Conservation (phyloP, 2,329 filamentous ascomycete species). For the Sporothrix globosa region DNA sequence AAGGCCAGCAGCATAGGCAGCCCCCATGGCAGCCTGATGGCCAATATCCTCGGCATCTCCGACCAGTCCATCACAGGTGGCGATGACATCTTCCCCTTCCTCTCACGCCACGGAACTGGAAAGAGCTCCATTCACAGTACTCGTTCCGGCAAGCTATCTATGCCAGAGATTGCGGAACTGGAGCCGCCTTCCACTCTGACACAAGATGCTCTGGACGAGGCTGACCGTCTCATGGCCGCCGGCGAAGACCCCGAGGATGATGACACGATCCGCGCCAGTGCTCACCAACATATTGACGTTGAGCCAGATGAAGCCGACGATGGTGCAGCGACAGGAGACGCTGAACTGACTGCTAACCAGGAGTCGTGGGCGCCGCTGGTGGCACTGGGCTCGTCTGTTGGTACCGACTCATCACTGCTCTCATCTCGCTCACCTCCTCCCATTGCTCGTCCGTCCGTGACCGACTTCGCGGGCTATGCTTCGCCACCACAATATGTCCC, state of each 20-base stretch:
- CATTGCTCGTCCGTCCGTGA: slow-evolving; percentile 13
- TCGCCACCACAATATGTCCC: not conserved
- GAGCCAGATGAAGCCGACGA: slow-evolving; percentile 31
- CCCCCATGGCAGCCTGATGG: not conserved
- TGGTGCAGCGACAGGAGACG: slow-evolving; percentile 31
- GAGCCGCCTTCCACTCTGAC: slow-evolving; percentile 56
- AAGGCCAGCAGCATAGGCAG: slow-evolving; percentile 49
- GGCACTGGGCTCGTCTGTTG: slow-evolving; percentile 32
- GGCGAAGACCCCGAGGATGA: slow-evolving; percentile 45
- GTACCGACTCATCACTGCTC: slow-evolving; percentile 26
- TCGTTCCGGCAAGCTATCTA: slow-evolving; percentile 54
- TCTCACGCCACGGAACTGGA: slow-evolving; percentile 58
- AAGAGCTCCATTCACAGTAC: slow-evolving; percentile 58
- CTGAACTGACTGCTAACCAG: slow-evolving; percentile 32
- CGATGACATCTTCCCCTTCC: slow-evolving; percentile 42
- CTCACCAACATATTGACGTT: slow-evolving; percentile 45
- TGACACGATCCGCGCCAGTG: slow-evolving; percentile 44
- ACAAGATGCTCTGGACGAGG: slow-evolving; percentile 57
- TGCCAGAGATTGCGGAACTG: slow-evolving; percentile 62
- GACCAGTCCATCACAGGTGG: slow-evolving; percentile 43
- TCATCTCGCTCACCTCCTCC: slow-evolving; percentile 19
- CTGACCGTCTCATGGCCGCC: slow-evolving; percentile 49
- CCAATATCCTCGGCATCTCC: slow-evolving; percentile 23
- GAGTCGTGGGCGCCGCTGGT: slow-evolving; percentile 34
- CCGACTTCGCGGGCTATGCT: slow-evolving; percentile 26